Base-by-base conservation (phyloP, 768 basidiomycete genomes). In the Naematelia aurantialba region DNA sequence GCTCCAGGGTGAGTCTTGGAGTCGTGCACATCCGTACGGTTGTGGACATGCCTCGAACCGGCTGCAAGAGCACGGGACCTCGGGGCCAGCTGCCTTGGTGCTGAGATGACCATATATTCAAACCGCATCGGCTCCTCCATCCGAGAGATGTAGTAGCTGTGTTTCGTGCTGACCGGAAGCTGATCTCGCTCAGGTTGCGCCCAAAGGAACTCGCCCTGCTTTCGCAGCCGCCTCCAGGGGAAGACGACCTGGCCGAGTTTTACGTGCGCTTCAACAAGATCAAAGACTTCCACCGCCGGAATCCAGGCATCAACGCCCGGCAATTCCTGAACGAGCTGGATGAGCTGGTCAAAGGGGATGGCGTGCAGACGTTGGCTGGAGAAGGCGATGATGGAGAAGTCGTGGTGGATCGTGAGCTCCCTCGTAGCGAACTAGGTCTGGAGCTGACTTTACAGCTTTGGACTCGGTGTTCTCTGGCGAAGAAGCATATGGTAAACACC, bases 231-330 rank as follows among this genome's bases (percentile, higher is more conserved):
- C 65, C 72, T 31, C 64, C 69, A 10, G 69, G 66, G 0, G 70
- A 74, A 46, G 78, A 76, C 27, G 80, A 97, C 79, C 82, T 98
- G 52, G 85, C 87, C 48, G 91, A 94, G 78, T 99, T 99, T 81
- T 98, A 99, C 80, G 81, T 87, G 77, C 87, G 96, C 81, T 86
- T 98, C 82, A 87, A 85, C 74, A 91, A 89, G 84, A 86, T 98
- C 79, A 90, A 93, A 80, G 91, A 93, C 76, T 91, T 94, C 83
- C 87, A 98, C 82, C 84, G 83, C 79, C 90, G 90, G 82, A 92
- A 97, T 83, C 92, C 92, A 80, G 89, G 93, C 80, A 81, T 88
- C 79, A 83, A 84, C 72, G 82, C 87, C 31, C 56, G 71, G 44
- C 60, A 62, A 60, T 87, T 94, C 78, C 86, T 90, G 78, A 81